Percentiles rank a stretch among this genome's conserved stretches.
phyloP scores from a whole-genome alignment of 148 eudicot genomes.

The Gaultheria prostrata region DNA sequence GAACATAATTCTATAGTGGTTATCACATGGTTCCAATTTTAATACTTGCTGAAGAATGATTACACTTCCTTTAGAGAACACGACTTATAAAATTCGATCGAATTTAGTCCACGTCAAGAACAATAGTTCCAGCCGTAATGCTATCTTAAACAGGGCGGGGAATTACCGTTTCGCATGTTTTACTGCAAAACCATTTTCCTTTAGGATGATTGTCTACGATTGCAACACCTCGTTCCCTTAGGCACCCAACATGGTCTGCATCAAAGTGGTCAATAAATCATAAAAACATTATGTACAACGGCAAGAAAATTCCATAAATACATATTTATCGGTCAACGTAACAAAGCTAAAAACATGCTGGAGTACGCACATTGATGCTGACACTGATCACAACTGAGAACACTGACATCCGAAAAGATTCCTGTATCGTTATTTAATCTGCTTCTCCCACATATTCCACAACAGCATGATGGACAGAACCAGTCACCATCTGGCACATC shows the following conservation, averaged over 20 bases:
- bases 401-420: constrained; percentile 26
- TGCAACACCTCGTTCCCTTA: constrained; percentile 35
- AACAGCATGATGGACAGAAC: constrained; percentile 93
- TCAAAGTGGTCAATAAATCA: constrained; percentile 16
- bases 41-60: constrained; percentile 3
- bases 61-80: not conserved
- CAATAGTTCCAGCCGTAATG: not conserved
- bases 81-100: not conserved
- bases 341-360: not conserved
- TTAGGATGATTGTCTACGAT: constrained; percentile 20
- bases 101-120: not conserved
- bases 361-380: constrained; percentile 67
- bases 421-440: constrained; percentile 29
- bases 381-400: constrained; percentile 70
- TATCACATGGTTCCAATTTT: not conserved
- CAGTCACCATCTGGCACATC: constrained; percentile 88
- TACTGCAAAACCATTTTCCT: constrained; percentile 76
- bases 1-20: not conserved
- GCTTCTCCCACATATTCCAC: constrained; percentile 62
- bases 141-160: not conserved
- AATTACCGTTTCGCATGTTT: constrained; percentile 70
- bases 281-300: not conserved
- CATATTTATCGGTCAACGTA: not conserved
- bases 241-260: constrained; percentile 78
- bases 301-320: not conserved